Percentiles rank a stretch among this genome's conserved stretches.
These are phyloP conservation scores for Albifimbria verrucaria DNA, from an alignment of 2,329 filamentous ascomycete species.

Conservation along the genomic window DNA sequence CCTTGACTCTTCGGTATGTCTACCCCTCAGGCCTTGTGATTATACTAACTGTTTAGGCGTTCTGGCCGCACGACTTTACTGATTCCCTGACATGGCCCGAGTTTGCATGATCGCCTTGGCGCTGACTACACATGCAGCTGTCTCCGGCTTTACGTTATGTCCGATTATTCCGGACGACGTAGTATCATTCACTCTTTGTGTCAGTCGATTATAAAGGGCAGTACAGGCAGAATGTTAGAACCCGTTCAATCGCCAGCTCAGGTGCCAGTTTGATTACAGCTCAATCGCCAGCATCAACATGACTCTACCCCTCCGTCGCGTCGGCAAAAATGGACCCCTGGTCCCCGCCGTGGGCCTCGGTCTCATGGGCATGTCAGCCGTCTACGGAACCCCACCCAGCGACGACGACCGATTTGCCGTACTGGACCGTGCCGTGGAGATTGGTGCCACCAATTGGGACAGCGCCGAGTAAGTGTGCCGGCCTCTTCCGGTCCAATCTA, in stretches of 20 bases:
- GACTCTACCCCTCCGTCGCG: too few species aligned
- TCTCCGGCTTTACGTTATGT: neutral
- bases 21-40: neutral
- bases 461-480: slow-evolving; percentile 27
- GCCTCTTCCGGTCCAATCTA: neutral
- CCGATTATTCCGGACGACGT: neutral
- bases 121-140: too few species aligned
- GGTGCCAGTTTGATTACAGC: too few species aligned
- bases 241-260: too few species aligned
- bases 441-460: slow-evolving; percentile 48
- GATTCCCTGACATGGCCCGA: neutral
- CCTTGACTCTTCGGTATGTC: slow-evolving; percentile 1
- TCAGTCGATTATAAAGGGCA: too few species aligned
- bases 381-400: slow-evolving; percentile 24
- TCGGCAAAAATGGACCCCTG: slow-evolving; percentile 48
- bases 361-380: slow-evolving; percentile 39
- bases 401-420: slow-evolving; percentile 45
- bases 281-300: too few species aligned
- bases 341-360: slow-evolving; percentile 49
- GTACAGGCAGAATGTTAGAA: too few species aligned
- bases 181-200: too few species aligned
- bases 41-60: slow-evolving; percentile 12
- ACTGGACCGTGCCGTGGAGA: slow-evolving; percentile 42
- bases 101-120: too few species aligned
- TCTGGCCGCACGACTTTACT: slow-evolving; percentile 1